Evolutionary conservation across 306 rosid species (phyloP), one percentile per base, ranked within the genome.

Genomic region (Acacia acuminata): DNA sequence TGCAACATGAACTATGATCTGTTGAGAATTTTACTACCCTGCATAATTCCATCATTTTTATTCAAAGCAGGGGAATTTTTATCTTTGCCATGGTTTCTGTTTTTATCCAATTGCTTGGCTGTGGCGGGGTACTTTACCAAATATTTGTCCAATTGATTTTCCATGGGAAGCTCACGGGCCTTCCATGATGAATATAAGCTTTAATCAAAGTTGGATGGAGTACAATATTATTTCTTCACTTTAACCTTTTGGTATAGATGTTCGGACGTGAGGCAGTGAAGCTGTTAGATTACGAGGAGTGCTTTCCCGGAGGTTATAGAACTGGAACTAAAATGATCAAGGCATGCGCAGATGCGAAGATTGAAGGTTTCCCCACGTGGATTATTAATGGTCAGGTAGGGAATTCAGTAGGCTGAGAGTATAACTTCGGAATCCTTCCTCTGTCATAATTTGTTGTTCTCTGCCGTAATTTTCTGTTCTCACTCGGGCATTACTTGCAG

Each of bases 291-390:
- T 92, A 91, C 75, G 96, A 91, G 71, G 99, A 96, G 82, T 96
- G 99, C 85, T 96, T 92, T 87, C 99, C 99, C 3, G 88, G 81
- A 24, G 99, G 99, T 72, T 94, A 64, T 81, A 92, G 81, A 56
- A 85, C 85, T 51, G 98, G 98, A 85, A 92, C 91, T 58, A 86
- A 74, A 83, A 92, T 96, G 89, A 87, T 64, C 24, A 90, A 89
- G 83, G 89, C 89, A 73, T 96, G 99, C 76, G 3, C 84, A 78
- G 96, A 87, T 6, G 93, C 84, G 73, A 81, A 84, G 81, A 85
- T 96, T 69, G 97, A 92, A 82, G 99, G 99, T 84, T 96, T 96
- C 73, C 99, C 99, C 11, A 89, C 92, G 1, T 92, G 99, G 98
- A 82, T 87, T 82, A 94, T 94, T 19, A 92, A 92, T 65, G 98